A percentile compares a stretch with the other conserved stretches of the same genome.
Conservation (phyloP, 345 rosid genomes). For the Sisymbrium altissimum region DNA sequence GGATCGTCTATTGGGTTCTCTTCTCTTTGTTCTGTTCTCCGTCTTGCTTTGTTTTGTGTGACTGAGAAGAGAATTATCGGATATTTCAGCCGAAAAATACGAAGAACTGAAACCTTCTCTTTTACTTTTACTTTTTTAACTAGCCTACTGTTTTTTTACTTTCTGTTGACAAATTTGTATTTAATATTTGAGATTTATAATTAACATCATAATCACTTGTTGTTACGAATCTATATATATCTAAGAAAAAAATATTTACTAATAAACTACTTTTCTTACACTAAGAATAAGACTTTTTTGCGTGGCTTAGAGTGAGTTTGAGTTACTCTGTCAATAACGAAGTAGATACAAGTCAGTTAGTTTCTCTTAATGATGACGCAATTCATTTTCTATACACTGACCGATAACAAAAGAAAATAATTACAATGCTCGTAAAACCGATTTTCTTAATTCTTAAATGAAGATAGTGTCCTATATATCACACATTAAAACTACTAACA, state of each 20-base stretch:
- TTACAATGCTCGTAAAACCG: neutral
- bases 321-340: neutral
- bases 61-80: neutral
- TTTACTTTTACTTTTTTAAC: neutral
- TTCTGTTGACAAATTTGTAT: slow-evolving; percentile 21
- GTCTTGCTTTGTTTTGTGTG: slow-evolving; percentile 33
- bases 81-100: neutral
- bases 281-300: neutral
- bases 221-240: neutral
- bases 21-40: slow-evolving; percentile 6
- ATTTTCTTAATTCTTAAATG: neutral
- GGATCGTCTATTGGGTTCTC: neutral
- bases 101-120: neutral
- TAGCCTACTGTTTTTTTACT: neutral
- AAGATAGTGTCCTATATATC: neutral
- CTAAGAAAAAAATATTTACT: too few species aligned
- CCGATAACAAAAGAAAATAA: neutral
- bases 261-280: too few species aligned
- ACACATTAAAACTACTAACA: neutral
- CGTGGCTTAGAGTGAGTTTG: neutral
- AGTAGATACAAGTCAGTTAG: neutral
- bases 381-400: neutral
- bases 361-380: neutral
- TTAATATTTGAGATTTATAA: neutral
- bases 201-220: neutral